Percentiles rank a stretch among this genome's conserved stretches.
Evolutionary conservation across 345 rosid genomes (phyloP).

Genomic region (Gossypium longicalyx): DNA sequence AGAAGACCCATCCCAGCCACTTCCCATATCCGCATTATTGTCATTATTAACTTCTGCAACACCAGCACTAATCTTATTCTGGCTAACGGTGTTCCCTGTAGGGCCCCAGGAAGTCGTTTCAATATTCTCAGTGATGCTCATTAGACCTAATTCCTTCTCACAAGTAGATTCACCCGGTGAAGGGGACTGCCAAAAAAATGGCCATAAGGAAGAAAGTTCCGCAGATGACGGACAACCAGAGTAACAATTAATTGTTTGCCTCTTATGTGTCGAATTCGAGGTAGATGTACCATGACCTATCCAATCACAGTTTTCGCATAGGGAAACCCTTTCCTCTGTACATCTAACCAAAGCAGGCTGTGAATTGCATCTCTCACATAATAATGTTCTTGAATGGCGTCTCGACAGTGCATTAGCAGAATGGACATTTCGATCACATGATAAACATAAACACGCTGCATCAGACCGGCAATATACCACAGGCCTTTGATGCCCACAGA

Average conservation of each 20-base stretch:
- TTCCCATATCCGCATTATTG: conserved; percentile 28
- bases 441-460: conserved; percentile 87
- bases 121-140: conserved; percentile 66
- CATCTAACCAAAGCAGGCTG: conserved; percentile 85
- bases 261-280: conserved; percentile 51
- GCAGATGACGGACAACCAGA: conserved; percentile 89
- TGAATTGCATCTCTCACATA: conserved; percentile 85
- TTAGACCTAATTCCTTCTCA: conserved; percentile 74
- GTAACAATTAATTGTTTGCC: conserved; percentile 73
- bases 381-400: conserved; percentile 80
- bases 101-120: conserved; percentile 25
- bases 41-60: conserved; percentile 27
- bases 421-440: conserved; percentile 92
- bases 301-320: conserved; percentile 97
- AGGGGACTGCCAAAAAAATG: conserved; percentile 56
- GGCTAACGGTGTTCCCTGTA: conserved; percentile 31
- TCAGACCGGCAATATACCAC: conserved; percentile 93
- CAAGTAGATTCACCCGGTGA: conserved; percentile 52
- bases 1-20: conserved; percentile 33
- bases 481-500: conserved; percentile 86
- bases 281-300: conserved; percentile 56
- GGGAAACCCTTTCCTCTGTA: conserved; percentile 66
- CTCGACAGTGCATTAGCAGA: conserved; percentile 90
- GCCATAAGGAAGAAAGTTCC: conserved; percentile 87
- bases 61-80: conserved; percentile 33